Evolutionary conservation across 345 rosid species (phyloP).

Genomic region (Rhodamnia argentea): DNA sequence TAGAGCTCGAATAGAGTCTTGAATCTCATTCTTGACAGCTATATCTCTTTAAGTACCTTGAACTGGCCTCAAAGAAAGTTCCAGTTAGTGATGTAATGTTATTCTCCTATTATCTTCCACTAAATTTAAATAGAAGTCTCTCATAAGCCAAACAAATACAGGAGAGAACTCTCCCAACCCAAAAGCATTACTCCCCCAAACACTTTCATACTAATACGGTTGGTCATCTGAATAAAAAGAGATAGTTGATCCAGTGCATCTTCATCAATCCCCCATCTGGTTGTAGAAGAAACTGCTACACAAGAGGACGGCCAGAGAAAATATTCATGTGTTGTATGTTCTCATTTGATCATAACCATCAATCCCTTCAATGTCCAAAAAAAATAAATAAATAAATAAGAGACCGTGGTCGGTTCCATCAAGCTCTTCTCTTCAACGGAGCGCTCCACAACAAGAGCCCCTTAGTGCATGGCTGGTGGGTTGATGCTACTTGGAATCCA

Average conservation of each 20-base stretch:
- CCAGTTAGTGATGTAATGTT: conserved; percentile 87
- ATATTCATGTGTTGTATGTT: conserved; percentile 96
- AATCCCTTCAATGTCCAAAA: conserved; percentile 86
- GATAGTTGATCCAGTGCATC: conserved; percentile 89
- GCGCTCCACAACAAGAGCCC: conserved; percentile 99
- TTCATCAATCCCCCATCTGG: conserved; percentile 98
- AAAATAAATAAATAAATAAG: conserved; percentile 14
- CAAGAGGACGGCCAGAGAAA: conserved; percentile 89
- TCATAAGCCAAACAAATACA: conserved; percentile 92
- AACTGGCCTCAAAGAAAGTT: conserved; percentile 80
- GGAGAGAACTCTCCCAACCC: conserved; percentile 93
- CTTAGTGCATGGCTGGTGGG: conserved; percentile 93
- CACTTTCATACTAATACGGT: conserved; percentile 89
- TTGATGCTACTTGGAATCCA: conserved; percentile 95
- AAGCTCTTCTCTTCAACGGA: conserved; percentile 76
- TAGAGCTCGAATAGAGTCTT: conserved; percentile 86
- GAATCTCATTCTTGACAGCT: conserved; percentile 84
- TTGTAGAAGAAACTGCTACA: conserved; percentile 97
- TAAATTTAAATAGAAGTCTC: conserved; percentile 91
- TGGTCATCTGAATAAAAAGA: conserved; percentile 94
- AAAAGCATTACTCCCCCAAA: conserved; percentile 66
- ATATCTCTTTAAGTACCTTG: conserved; percentile 74
- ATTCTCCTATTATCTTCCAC: conserved; percentile 78
- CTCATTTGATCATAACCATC: conserved; percentile 99
- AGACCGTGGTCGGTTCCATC: conserved; percentile 92